A percentile compares a stretch with the other conserved stretches of the same genome.
phyloP scores from a whole-genome alignment of 2,329 filamentous ascomycete genomes.

The Botrytis pseudocinerea region DNA sequence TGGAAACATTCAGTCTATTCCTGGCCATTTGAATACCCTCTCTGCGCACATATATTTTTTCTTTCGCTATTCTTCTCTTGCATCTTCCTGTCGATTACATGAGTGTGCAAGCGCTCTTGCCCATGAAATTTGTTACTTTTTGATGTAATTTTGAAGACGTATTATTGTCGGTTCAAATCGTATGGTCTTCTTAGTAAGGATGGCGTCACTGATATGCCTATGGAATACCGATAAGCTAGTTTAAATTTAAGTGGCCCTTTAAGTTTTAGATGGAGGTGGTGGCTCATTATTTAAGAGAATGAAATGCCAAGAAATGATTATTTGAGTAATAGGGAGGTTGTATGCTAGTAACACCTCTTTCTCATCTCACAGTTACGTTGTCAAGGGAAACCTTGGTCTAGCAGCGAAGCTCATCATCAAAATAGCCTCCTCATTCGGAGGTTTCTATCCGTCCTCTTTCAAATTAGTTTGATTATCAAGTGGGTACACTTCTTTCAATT shows the following conservation, averaged over 20 bases:
- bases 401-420: neutral
- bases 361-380: neutral
- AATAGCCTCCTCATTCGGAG: neutral
- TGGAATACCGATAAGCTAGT: too few species aligned
- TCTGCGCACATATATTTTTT: neutral
- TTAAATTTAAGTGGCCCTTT: too few species aligned
- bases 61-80: neutral
- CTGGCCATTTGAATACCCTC: too few species aligned
- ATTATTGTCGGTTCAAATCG: too few species aligned
- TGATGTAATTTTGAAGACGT: too few species aligned
- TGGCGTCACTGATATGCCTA: too few species aligned
- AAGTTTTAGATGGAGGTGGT: too few species aligned
- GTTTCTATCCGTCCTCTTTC: neutral
- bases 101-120: neutral
- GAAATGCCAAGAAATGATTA: neutral
- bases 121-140: neutral
- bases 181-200: too few species aligned
- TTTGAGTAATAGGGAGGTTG: neutral
- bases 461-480: neutral
- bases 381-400: neutral
- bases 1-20: neutral
- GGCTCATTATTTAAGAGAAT: neutral
- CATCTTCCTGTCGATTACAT: neutral
- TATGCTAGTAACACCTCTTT: neutral
- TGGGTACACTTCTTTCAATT: neutral